phyloP scores from a whole-genome alignment of 1,284 basidiomycete species.

The Moesziomyces sp. region DNA sequence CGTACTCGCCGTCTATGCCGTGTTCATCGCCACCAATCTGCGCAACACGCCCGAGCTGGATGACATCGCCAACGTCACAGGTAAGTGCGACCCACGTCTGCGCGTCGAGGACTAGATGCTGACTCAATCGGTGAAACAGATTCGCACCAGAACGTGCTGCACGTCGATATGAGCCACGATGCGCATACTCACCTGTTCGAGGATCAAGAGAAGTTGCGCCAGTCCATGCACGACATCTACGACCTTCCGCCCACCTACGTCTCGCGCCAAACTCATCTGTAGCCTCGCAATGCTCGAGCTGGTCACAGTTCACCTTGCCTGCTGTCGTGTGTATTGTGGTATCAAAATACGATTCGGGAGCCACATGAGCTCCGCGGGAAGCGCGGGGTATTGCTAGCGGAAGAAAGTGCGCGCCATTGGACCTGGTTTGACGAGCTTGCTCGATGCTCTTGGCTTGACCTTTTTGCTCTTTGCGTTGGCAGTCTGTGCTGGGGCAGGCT shows the following conservation, averaged over 20 bases:
- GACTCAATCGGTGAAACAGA: not conserved
- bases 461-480: not conserved
- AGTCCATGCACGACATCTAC: constrained; percentile 41
- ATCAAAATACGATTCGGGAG: too few relatives aligned
- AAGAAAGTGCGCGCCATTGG: constrained; percentile 42
- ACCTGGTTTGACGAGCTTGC: constrained; percentile 31
- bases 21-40: constrained; percentile 46
- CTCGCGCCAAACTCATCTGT: constrained; percentile 26
- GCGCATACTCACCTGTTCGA: constrained; percentile 20
- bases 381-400: constrained; percentile 10
- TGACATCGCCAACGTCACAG: constrained; percentile 36
- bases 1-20: constrained; percentile 50
- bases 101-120: not conserved
- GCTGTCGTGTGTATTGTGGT: too few relatives aligned
- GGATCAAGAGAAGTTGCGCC: constrained; percentile 3
- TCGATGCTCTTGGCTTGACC: constrained; percentile 12
- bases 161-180: constrained; percentile 7
- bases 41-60: constrained; percentile 41
- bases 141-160: constrained; percentile 23
- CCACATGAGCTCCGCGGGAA: not conserved
- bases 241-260: constrained; percentile 52
- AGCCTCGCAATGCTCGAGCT: not conserved
- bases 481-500: not conserved
- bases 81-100: constrained; percentile 1
- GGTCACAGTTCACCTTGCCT: too few relatives aligned